Evolutionary conservation across 2,329 filamentous ascomycete genomes (phyloP).

Genomic region (Alternaria infectoria): DNA sequence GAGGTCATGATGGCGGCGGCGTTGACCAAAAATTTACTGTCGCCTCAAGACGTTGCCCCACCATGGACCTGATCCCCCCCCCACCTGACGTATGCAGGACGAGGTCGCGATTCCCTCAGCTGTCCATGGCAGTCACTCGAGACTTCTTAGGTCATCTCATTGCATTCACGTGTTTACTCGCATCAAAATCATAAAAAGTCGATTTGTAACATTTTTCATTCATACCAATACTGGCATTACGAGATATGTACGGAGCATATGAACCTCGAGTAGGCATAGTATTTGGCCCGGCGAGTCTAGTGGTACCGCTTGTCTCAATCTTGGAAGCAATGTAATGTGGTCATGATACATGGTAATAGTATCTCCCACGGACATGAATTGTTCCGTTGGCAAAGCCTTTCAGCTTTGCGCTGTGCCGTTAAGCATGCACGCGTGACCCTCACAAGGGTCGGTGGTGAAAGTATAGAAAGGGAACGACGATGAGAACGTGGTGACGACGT

Average conservation of each 20-base stretch:
- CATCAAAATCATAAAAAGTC: not conserved
- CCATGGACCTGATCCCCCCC: conserved; percentile 1
- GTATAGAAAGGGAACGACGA: not conserved
- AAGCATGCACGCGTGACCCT: no score
- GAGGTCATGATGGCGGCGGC: conserved; percentile 10
- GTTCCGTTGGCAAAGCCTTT: conserved; percentile 28
- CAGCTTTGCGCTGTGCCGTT: not conserved
- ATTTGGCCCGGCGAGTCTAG: conserved; percentile 41
- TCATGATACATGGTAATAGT: conserved; percentile 41
- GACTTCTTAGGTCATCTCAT: no score
- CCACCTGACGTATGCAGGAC: not conserved
- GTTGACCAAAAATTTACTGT: conserved; percentile 7
- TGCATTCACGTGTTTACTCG: not conserved
- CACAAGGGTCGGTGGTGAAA: not conserved
- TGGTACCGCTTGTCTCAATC: conserved; percentile 34
- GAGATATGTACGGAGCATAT: conserved; percentile 32
- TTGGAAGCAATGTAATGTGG: conserved; percentile 49
- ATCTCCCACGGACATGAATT: conserved; percentile 48
- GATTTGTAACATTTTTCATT: not conserved
- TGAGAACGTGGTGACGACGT: not conserved
- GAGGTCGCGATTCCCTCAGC: not conserved
- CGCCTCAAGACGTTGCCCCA: conserved; percentile 5
- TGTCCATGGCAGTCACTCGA: no score
- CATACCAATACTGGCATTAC: not conserved
- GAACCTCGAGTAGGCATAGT: conserved; percentile 39